Evolutionary conservation across 768 basidiomycete species (phyloP).

Genomic region (Exsudoporus frostii): DNA sequence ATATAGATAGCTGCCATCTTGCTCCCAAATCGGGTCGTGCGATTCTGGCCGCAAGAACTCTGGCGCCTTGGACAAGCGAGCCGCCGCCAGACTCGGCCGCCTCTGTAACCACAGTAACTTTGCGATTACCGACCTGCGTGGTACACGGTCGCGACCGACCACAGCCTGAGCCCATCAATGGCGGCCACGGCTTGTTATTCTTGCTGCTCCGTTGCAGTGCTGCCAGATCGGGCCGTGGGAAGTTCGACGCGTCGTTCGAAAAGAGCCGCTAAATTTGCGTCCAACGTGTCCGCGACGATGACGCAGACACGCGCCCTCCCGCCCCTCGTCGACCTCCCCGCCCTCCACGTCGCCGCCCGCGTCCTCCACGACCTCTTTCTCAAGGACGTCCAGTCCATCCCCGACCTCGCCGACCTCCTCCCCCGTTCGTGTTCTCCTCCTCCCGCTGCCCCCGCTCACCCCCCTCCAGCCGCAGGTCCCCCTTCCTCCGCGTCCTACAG

Average conservation of each 20-base stretch:
- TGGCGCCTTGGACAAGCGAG: too few relatives aligned
- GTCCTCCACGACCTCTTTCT: constrained; percentile 65
- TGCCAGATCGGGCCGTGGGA: constrained; percentile 5
- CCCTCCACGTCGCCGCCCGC: constrained; percentile 63
- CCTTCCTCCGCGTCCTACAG: constrained; percentile 77
- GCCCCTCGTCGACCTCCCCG: constrained; percentile 51
- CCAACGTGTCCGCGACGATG: constrained; percentile 7
- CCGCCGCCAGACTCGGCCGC: too few relatives aligned
- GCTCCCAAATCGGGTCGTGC: constrained; percentile 2
- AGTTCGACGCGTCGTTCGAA: background rate
- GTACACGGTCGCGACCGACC: too few relatives aligned
- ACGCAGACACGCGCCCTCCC: constrained; percentile 18
- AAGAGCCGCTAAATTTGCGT: background rate
- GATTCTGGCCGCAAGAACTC: too few relatives aligned
- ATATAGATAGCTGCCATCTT: too few relatives aligned
- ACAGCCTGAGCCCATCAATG: too few relatives aligned
- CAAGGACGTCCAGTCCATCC: constrained; percentile 72
- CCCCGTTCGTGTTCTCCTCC: constrained; percentile 44
- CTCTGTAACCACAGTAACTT: too few relatives aligned
- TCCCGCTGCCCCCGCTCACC: constrained; percentile 2
- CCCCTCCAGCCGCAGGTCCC: constrained; percentile 50
- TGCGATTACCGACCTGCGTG: too few relatives aligned
- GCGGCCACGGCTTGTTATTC: too few relatives aligned
- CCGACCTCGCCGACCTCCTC: constrained; percentile 71
- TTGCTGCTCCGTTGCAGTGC: too few relatives aligned